Percentiles rank a stretch among this genome's conserved stretches.
Evolutionary conservation across 345 rosid species (phyloP).

Genomic region (Hevea brasiliensis): DNA sequence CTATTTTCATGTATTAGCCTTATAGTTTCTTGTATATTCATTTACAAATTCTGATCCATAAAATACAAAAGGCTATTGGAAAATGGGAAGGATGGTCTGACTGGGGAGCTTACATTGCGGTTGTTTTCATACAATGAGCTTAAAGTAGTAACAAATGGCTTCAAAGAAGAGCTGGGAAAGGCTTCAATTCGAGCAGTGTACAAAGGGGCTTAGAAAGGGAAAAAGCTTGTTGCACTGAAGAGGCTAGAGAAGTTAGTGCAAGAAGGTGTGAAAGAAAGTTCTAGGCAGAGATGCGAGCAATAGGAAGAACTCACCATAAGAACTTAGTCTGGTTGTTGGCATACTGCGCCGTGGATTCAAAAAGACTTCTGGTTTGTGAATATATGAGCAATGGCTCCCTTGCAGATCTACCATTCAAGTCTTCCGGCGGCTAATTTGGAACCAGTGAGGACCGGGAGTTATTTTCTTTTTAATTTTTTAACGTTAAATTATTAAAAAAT

Average conservation of each 20-base stretch:
- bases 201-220: slow-evolving; percentile 12
- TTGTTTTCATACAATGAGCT: too few relatives aligned
- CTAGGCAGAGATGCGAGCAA: slow-evolving; percentile 17
- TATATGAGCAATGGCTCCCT: slow-evolving; percentile 25
- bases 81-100: too few relatives aligned
- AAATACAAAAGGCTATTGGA: background rate
- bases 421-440: slow-evolving; percentile 9
- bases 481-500: too few relatives aligned
- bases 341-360: slow-evolving; percentile 6
- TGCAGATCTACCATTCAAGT: slow-evolving; percentile 21
- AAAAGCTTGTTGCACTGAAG: slow-evolving; percentile 19
- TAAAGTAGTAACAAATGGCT: too few relatives aligned
- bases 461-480: too few relatives aligned
- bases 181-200: slow-evolving; percentile 25
- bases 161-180: slow-evolving; percentile 16
- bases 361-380: slow-evolving; percentile 15
- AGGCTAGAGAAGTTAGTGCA: slow-evolving; percentile 20
- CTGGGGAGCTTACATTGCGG: too few relatives aligned
- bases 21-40: background rate
- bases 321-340: slow-evolving; percentile 13
- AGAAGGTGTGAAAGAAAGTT: slow-evolving; percentile 25
- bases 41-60: background rate
- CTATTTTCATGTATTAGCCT: background rate
- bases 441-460: too few relatives aligned
- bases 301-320: slow-evolving; percentile 18